These are phyloP conservation scores for Microsporum canis DNA, from an alignment of 2,329 filamentous ascomycete species.

Conservation along the genomic window DNA sequence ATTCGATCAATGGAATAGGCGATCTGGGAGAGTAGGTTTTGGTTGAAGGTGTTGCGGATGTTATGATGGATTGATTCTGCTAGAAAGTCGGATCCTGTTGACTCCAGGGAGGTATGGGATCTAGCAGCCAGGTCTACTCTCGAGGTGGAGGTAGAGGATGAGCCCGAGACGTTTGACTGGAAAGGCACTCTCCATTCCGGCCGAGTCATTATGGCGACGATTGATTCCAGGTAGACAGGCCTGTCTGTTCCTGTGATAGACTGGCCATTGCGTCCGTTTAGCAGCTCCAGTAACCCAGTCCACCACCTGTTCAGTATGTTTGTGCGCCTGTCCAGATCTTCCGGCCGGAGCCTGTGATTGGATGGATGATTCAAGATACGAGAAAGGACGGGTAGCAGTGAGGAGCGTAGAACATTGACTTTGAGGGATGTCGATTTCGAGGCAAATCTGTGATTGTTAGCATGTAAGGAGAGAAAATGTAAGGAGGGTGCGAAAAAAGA, in stretches of 20 bases:
- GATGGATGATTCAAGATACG: conserved; percentile 58
- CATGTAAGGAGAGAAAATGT: conserved; percentile 6
- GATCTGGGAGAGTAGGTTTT: conserved; percentile 75
- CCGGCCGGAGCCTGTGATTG: conserved; percentile 52
- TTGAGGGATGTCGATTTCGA: conserved; percentile 63
- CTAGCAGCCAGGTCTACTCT: conserved; percentile 31
- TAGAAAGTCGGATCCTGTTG: conserved; percentile 54
- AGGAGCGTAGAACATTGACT: conserved; percentile 60
- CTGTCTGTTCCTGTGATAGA: conserved; percentile 75
- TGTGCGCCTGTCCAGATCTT: conserved; percentile 70
- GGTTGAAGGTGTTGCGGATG: conserved; percentile 72
- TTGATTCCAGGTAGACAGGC: conserved; percentile 65
- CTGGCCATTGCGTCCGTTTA: conserved; percentile 63
- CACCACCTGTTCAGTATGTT: conserved; percentile 86
- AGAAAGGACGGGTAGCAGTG: conserved; percentile 65
- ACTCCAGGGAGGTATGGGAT: conserved; percentile 48
- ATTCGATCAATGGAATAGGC: conserved; percentile 79
- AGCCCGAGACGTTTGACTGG: conserved; percentile 32
- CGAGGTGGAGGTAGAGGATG: conserved; percentile 41
- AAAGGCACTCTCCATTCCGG: conserved; percentile 74
- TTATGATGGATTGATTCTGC: conserved; percentile 75
- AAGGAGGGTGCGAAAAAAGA: conserved; percentile 3
- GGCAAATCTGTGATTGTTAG: conserved; percentile 45
- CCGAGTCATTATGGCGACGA: conserved; percentile 73
- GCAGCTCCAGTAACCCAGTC: conserved; percentile 67